These are phyloP conservation scores for Pythium rhizo-oryzae DNA, from an alignment of 352 stramenopile genomes.

Conservation along the genomic window DNA sequence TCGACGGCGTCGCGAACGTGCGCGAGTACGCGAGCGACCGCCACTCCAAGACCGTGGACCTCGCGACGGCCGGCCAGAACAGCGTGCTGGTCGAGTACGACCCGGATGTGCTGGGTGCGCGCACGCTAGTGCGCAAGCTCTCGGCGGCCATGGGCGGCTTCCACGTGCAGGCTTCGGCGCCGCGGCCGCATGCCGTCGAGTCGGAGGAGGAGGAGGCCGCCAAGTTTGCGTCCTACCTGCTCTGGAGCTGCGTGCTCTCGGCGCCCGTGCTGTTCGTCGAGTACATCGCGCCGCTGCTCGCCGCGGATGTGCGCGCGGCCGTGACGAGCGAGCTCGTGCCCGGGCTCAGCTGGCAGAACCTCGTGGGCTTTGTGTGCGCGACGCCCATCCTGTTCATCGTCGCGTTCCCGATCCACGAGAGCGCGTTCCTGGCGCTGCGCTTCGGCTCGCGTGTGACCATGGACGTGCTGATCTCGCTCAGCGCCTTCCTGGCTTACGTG, in stretches of 20 bases:
- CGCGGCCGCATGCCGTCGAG: conserved; percentile 39
- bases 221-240: conserved; percentile 46
- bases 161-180: conserved; percentile 51
- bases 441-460: conserved; percentile 68
- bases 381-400: conserved; percentile 71
- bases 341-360: conserved; percentile 50
- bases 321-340: conserved; percentile 34
- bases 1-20: too few species aligned
- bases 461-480: conserved; percentile 79
- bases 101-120: conserved; percentile 16
- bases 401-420: conserved; percentile 69
- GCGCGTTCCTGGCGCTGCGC: conserved; percentile 59
- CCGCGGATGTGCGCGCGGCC: conserved; percentile 28
- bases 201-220: conserved; percentile 40
- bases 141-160: conserved; percentile 26
- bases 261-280: conserved; percentile 58
- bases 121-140: conserved; percentile 15
- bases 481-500: conserved; percentile 59
- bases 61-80: conserved; percentile 29
- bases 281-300: conserved; percentile 55
- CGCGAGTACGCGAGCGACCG: conserved; percentile 11
- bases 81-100: conserved; percentile 28
- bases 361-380: conserved; percentile 56
- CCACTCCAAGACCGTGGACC: neutral
- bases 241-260: conserved; percentile 56